Conservation (phyloP, 805 yeast species). For the Ogataea allantospora region DNA sequence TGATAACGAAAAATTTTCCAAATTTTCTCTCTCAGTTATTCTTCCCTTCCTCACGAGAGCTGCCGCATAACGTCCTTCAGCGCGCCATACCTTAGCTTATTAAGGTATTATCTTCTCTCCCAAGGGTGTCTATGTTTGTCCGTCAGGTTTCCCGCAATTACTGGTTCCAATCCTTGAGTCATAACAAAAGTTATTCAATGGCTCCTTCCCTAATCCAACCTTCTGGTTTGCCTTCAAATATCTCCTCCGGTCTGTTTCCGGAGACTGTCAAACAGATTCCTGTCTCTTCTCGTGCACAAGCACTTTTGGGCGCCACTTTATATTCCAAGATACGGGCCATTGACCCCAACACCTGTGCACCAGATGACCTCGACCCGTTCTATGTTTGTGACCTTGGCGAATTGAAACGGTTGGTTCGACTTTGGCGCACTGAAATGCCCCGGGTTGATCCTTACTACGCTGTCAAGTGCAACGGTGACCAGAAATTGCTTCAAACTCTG, state of each 20-base stretch:
- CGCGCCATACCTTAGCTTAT: slow-evolving; percentile 11
- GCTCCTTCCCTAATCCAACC: slow-evolving; percentile 4
- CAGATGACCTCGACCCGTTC: slow-evolving; percentile 84
- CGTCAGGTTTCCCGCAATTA: slow-evolving; percentile 4
- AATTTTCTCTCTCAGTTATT: slow-evolving; percentile 2
- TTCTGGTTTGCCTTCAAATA: not conserved
- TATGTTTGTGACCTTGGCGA: slow-evolving; percentile 84
- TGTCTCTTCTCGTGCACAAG: slow-evolving; percentile 1
- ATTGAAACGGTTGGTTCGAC: slow-evolving; percentile 54
- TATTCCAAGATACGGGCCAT: slow-evolving; percentile 14
- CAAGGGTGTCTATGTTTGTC: slow-evolving; percentile 11
- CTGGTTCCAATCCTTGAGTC: not conserved
- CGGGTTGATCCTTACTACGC: slow-evolving; percentile 87
- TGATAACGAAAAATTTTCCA: slow-evolving; percentile 4
- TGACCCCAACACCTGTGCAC: slow-evolving; percentile 27
- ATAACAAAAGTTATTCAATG: slow-evolving; percentile 6
- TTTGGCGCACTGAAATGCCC: slow-evolving; percentile 69
- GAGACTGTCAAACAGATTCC: not conserved
- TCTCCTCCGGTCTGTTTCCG: not conserved
- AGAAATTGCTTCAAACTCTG: slow-evolving; percentile 54
- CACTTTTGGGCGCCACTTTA: slow-evolving; percentile 12
- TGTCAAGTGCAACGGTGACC: slow-evolving; percentile 86
- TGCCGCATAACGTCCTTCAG: slow-evolving; percentile 45
- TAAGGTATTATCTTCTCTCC: slow-evolving; percentile 12
- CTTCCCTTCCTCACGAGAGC: slow-evolving; percentile 41